phyloP scores from a whole-genome alignment of 352 stramenopile genomes.

The Globisporangium heterothallicum region DNA sequence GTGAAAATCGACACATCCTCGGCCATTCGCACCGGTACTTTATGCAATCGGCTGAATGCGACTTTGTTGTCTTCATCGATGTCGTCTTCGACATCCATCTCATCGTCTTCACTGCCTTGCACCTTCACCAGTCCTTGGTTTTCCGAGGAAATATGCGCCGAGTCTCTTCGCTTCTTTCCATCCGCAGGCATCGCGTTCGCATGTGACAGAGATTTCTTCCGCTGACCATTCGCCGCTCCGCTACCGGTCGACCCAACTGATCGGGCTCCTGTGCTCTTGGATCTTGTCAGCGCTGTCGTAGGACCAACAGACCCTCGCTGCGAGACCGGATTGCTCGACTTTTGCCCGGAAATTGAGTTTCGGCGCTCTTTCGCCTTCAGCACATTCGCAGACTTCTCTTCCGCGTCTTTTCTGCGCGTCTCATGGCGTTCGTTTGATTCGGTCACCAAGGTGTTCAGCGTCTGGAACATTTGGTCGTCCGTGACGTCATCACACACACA shows the following conservation, averaged over 20 bases:
- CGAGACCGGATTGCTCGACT: neutral
- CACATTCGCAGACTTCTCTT: slow-evolving; percentile 20
- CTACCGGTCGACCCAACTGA: slow-evolving; percentile 2
- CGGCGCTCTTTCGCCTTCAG: slow-evolving; percentile 25
- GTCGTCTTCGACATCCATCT: slow-evolving; percentile 23
- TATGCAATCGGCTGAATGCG: slow-evolving; percentile 68
- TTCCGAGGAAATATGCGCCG: slow-evolving; percentile 4
- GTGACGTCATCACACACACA: slow-evolving; percentile 86
- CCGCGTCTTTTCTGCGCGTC: slow-evolving; percentile 31
- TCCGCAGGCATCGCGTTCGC: neutral
- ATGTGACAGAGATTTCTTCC: neutral
- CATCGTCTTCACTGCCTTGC: slow-evolving; percentile 36
- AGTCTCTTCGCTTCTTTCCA: neutral
- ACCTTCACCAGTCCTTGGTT: slow-evolving; percentile 7
- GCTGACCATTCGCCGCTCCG: neutral
- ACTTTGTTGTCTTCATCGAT: slow-evolving; percentile 80
- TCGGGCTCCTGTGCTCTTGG: slow-evolving; percentile 11
- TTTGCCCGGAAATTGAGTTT: slow-evolving; percentile 17
- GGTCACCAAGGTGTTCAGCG: slow-evolving; percentile 62
- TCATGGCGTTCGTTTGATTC: slow-evolving; percentile 75
- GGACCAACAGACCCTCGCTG: slow-evolving; percentile 3
- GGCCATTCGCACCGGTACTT: slow-evolving; percentile 61
- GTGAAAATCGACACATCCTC: slow-evolving; percentile 68
- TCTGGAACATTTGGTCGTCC: slow-evolving; percentile 90
- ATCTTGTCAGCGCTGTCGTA: neutral